phyloP scores from a whole-genome alignment of 768 basidiomycete genomes.

The Lentinula guzmanii region DNA sequence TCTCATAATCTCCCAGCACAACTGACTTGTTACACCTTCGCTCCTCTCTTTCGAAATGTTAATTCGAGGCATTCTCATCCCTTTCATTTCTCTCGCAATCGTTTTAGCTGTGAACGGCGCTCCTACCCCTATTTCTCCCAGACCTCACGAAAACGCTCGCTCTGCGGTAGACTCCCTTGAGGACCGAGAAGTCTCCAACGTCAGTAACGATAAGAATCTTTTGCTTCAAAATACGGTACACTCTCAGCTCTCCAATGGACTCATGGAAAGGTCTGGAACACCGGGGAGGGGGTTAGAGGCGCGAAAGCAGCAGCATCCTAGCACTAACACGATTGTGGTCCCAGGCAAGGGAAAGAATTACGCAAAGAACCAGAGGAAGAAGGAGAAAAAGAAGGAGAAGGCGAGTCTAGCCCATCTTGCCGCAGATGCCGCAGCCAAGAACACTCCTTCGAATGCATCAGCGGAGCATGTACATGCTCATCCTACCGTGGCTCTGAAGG shows the following conservation, averaged over 20 bases:
- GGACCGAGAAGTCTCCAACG: not conserved
- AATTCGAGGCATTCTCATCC: not conserved
- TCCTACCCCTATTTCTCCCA: not conserved
- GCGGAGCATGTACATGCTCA: too few species aligned
- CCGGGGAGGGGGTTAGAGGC: not conserved
- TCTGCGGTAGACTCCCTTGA: not conserved
- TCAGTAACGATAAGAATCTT: not conserved
- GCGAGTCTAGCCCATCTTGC: too few species aligned
- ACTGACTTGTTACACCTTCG: too few species aligned
- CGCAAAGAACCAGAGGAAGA: too few species aligned
- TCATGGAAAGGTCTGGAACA: too few species aligned
- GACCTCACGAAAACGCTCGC: not conserved
- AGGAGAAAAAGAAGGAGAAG: too few species aligned
- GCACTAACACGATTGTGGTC: not conserved
- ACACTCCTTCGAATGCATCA: too few species aligned
- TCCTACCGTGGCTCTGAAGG: too few species aligned
- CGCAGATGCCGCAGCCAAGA: too few species aligned
- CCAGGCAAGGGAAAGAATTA: too few species aligned
- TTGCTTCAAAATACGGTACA: not conserved
- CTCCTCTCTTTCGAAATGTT: not conserved
- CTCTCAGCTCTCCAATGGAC: not conserved
- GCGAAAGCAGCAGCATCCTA: not conserved
- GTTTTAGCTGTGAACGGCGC: not conserved
- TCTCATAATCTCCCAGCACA: too few species aligned
- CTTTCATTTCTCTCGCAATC: not conserved